Evolutionary conservation across 1,284 basidiomycete species (phyloP).

Genomic region (Clitocybe nebularis): DNA sequence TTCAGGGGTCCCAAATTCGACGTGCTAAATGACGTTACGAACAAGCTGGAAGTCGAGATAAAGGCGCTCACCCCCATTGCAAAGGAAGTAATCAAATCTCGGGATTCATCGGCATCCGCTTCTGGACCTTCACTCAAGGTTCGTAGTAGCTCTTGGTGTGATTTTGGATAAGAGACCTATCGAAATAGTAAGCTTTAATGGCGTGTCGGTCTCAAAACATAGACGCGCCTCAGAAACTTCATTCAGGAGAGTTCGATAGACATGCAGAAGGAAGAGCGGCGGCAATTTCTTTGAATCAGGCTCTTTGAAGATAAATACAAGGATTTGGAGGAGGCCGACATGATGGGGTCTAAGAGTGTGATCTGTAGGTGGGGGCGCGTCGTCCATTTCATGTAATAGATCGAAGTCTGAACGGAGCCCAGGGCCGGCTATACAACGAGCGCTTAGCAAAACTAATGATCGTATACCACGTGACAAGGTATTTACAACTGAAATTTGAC

Average conservation of each 20-base stretch:
- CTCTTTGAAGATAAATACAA: constrained; percentile 58
- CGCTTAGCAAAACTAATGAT: too few relatives aligned
- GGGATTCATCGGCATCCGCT: constrained; percentile 25
- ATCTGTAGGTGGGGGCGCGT: constrained; percentile 50
- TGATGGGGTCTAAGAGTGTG: constrained; percentile 72
- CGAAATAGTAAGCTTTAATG: neutral
- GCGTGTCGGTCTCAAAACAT: neutral
- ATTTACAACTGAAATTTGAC: too few relatives aligned
- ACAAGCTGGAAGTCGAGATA: constrained; percentile 3
- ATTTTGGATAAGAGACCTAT: constrained; percentile 36
- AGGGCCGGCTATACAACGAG: too few relatives aligned
- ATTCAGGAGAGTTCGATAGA: constrained; percentile 58
- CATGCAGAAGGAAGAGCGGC: constrained; percentile 53
- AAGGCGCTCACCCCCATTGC: constrained; percentile 34
- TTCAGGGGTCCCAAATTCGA: constrained; percentile 49
- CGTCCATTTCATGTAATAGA: constrained; percentile 26
- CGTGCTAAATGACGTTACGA: constrained; percentile 30
- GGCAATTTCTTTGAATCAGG: constrained; percentile 48
- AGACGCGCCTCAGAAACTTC: constrained; percentile 51
- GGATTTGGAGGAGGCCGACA: constrained; percentile 57
- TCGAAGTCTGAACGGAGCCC: neutral
- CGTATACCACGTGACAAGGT: too few relatives aligned
- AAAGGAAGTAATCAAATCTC: constrained; percentile 32
- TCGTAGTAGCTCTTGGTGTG: constrained; percentile 30
- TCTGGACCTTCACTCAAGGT: constrained; percentile 29